Percentiles rank a stretch among this genome's conserved stretches.
Conservation (phyloP, 2,329 filamentous ascomycete species). For the Aureobasidium subglaciale region DNA sequence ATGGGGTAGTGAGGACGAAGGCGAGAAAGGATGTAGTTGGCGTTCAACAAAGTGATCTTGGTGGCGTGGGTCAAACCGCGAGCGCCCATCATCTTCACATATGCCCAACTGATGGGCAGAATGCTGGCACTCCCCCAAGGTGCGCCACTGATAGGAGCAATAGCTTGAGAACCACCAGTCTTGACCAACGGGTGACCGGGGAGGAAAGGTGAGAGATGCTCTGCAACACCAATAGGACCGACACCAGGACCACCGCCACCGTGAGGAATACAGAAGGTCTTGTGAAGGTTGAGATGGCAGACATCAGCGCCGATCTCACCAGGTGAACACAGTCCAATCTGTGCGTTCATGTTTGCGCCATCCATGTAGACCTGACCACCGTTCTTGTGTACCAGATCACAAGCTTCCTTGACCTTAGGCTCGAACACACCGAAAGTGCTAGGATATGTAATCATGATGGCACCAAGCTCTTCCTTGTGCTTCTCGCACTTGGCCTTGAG, state of each 20-base stretch:
- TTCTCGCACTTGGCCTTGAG: constrained; percentile 83
- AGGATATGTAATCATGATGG: constrained; percentile 96
- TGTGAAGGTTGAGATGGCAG: constrained; percentile 95
- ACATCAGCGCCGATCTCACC: constrained; percentile 94
- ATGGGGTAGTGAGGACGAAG: constrained; percentile 82
- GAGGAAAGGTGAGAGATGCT: constrained; percentile 68
- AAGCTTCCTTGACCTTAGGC: constrained; percentile 77
- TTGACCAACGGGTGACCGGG: constrained; percentile 61
- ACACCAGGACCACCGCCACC: constrained; percentile 91
- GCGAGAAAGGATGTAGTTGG: constrained; percentile 89
- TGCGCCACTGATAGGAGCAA: constrained; percentile 71
- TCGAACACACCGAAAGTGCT: constrained; percentile 95
- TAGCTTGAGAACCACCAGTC: constrained; percentile 49
- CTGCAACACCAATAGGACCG: constrained; percentile 85
- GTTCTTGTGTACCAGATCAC: constrained; percentile 74
- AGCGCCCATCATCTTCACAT: constrained; percentile 87
- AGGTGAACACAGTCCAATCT: constrained; percentile 90
- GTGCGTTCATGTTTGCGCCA: constrained; percentile 96
- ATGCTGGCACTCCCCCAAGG: constrained; percentile 86
- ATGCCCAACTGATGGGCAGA: constrained; percentile 88
- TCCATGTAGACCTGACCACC: constrained; percentile 98
- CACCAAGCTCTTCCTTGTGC: constrained; percentile 75
- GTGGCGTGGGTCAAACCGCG: constrained; percentile 81
- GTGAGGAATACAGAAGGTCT: constrained; percentile 98
- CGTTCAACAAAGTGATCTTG: constrained; percentile 87